Percentiles rank a stretch among this genome's conserved stretches.
Evolutionary conservation across 352 stramenopile species (phyloP).

Genomic region (Phytopythium delawarense): DNA sequence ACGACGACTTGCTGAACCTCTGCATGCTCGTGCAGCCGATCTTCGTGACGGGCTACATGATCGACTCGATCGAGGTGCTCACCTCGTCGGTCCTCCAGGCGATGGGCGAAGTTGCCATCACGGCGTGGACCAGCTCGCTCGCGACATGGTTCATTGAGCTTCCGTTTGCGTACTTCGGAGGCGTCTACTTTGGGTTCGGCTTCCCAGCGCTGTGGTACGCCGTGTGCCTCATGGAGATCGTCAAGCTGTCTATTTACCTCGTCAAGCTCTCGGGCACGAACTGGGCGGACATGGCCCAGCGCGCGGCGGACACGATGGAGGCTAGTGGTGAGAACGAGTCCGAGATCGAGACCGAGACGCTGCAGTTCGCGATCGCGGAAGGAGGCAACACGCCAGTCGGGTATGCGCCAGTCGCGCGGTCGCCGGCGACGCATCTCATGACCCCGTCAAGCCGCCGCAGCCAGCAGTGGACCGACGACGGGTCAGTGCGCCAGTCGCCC

Average conservation of each 20-base stretch:
- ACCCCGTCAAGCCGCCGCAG: conserved; percentile 28
- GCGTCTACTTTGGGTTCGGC: conserved; percentile 21
- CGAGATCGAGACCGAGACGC: conserved; percentile 14
- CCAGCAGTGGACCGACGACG: conserved; percentile 31
- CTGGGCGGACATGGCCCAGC: conserved; percentile 20
- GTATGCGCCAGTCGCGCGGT: conserved; percentile 19
- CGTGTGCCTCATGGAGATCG: conserved; percentile 18
- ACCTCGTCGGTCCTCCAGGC: conserved; percentile 16
- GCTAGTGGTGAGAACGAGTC: conserved; percentile 17
- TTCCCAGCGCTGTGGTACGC: conserved; percentile 26
- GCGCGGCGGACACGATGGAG: conserved; percentile 20
- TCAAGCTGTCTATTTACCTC: conserved; percentile 22
- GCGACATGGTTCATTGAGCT: conserved; percentile 31
- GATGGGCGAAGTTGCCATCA: conserved; percentile 25
- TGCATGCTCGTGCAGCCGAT: conserved; percentile 25
- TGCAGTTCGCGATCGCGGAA: conserved; percentile 18
- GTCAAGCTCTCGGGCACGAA: conserved; percentile 14
- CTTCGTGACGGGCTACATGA: conserved; percentile 24
- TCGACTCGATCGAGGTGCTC: conserved; percentile 32
- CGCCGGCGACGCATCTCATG: conserved; percentile 28
- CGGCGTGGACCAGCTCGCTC: conserved; percentile 24
- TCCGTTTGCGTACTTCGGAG: conserved; percentile 24
- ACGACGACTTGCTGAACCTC: conserved; percentile 22
- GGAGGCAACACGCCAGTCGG: conserved; percentile 36
- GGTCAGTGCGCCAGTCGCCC: conserved; percentile 15